A percentile compares a stretch with the other conserved stretches of the same genome.
Conservation (phyloP, 768 basidiomycete species). For the Psilocybe cyanescens region DNA sequence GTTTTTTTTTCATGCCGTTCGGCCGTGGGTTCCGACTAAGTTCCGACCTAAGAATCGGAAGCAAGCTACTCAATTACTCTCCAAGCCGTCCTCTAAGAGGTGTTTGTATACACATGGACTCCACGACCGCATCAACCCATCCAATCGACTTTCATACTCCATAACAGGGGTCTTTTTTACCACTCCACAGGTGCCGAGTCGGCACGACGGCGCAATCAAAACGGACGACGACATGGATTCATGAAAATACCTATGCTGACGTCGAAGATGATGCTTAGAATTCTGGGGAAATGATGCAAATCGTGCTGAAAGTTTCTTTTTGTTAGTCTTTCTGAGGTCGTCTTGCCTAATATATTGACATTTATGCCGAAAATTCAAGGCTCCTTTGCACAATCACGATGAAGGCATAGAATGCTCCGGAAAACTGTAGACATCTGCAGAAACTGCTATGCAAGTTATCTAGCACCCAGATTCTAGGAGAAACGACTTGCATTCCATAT, state of each 20-base stretch:
- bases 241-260: slow-evolving; percentile 4
- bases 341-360: neutral
- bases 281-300: neutral
- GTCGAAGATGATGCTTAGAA: slow-evolving; percentile 18
- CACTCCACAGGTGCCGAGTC: neutral
- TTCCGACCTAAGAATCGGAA: too few relatives aligned
- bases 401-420: slow-evolving; percentile 3
- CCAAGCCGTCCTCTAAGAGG: too few relatives aligned
- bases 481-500: neutral
- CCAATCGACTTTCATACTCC: neutral
- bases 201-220: neutral
- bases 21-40: too few relatives aligned
- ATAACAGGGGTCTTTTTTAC: neutral
- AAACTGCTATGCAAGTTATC: neutral
- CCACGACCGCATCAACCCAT: neutral
- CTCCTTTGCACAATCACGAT: neutral
- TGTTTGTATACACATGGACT: neutral
- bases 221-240: neutral
- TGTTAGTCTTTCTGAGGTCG: neutral
- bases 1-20: too few relatives aligned
- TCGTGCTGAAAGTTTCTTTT: neutral
- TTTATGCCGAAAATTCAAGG: neutral
- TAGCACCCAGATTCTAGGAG: neutral
- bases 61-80: too few relatives aligned
- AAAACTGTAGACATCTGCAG: neutral